Evolutionary conservation across 148 eudicot species (phyloP).

Genomic region (Rhododendron simsii): DNA sequence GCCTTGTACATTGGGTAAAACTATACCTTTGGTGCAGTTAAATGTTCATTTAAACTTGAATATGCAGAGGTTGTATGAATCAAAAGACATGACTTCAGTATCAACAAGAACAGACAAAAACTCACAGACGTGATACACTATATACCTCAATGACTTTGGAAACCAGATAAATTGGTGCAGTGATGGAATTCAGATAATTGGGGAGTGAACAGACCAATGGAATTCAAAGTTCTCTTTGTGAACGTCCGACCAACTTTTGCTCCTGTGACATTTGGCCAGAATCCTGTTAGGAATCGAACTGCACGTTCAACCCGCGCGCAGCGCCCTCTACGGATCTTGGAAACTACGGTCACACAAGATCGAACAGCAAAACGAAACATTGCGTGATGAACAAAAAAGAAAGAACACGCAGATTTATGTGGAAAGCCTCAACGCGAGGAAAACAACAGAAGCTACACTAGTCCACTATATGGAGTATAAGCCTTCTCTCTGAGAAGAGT

Average conservation of each 20-base stretch:
- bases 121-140: not conserved
- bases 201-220: not conserved
- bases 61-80: no score
- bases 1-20: not conserved
- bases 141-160: not conserved
- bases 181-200: not conserved
- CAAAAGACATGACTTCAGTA: not conserved
- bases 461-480: no score
- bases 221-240: not conserved
- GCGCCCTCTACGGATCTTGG: no score
- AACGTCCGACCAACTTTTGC: not conserved
- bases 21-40: not conserved
- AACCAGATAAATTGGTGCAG: not conserved
- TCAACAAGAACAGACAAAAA: not conserved
- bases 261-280: not conserved
- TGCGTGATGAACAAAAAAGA: no score
- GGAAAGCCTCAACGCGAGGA: no score
- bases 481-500: no score
- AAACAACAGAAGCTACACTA: no score
- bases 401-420: no score
- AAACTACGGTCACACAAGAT: no score
- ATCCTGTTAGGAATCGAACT: not conserved
- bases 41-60: not conserved
- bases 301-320: no score
- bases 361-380: no score